These are phyloP conservation scores for Allium sativum DNA, from an alignment of 106 monocot species.

Conservation along the genomic window DNA sequence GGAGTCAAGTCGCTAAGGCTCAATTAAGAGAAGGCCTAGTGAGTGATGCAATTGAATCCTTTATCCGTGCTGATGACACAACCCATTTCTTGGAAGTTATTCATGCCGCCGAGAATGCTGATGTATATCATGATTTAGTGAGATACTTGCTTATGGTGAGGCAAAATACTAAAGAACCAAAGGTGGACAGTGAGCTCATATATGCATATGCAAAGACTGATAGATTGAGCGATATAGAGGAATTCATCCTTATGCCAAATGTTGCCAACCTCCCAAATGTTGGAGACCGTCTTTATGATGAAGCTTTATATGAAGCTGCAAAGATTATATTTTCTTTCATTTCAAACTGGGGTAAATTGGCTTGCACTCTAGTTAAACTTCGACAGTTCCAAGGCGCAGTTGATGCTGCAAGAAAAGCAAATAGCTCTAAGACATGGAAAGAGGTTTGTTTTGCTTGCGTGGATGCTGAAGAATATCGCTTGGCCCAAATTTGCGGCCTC, in stretches of 20 bases:
- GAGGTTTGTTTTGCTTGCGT: slow-evolving; percentile 99
- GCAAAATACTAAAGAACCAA: slow-evolving; percentile 78
- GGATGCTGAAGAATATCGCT: slow-evolving; percentile 91
- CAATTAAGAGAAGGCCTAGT: slow-evolving; percentile 87
- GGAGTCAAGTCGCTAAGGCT: slow-evolving; percentile 97
- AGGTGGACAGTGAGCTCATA: slow-evolving; percentile 91
- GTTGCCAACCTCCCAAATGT: slow-evolving; percentile 98
- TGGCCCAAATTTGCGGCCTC: slow-evolving; percentile 92
- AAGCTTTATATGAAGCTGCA: slow-evolving; percentile 89
- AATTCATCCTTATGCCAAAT: slow-evolving; percentile 97
- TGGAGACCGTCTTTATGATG: slow-evolving; percentile 87
- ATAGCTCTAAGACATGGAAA: slow-evolving; percentile 97
- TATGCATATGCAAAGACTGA: slow-evolving; percentile 98
- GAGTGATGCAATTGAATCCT: slow-evolving; percentile 96
- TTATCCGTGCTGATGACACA: slow-evolving; percentile 93
- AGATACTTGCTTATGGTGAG: slow-evolving; percentile 91
- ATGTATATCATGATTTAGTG: slow-evolving; percentile 89
- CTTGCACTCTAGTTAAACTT: slow-evolving; percentile 74
- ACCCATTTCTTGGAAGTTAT: slow-evolving; percentile 91
- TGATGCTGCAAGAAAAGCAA: slow-evolving; percentile 98
- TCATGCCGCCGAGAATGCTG: slow-evolving; percentile 69
- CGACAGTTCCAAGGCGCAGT: slow-evolving; percentile 96
- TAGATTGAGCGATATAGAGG: slow-evolving; percentile 85
- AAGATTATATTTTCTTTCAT: slow-evolving; percentile 98
- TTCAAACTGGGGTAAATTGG: slow-evolving; percentile 96